Conservation (phyloP, 1,284 basidiomycete species). For the Ustilago vetiveriae region DNA sequence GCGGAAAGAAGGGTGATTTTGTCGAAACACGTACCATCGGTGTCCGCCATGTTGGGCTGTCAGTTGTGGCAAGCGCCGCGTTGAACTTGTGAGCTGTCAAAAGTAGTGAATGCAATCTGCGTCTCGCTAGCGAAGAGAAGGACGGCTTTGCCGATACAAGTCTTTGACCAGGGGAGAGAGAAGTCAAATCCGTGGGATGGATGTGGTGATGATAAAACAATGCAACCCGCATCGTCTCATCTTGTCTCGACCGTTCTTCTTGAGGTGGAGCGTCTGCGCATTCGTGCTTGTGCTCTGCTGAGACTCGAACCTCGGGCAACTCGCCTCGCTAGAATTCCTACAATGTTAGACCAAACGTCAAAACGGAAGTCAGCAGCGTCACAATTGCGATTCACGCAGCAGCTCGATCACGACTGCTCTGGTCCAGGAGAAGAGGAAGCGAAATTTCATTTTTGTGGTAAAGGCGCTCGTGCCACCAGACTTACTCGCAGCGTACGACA, state of each 20-base stretch:
- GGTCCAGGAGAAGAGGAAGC: not conserved
- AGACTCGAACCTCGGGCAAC: slow-evolving; percentile 16
- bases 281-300: not conserved
- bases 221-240: not conserved
- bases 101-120: not conserved
- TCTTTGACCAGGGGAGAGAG: slow-evolving; percentile 3
- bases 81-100: slow-evolving; percentile 1
- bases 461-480: no score
- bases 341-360: slow-evolving; percentile 8
- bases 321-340: not conserved
- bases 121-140: not conserved
- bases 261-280: not conserved
- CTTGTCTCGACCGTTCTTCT: no score
- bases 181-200: slow-evolving; percentile 5
- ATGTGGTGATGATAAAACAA: not conserved
- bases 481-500: no score
- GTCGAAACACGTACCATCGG: slow-evolving; percentile 58
- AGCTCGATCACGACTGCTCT: slow-evolving; percentile 19
- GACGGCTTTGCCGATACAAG: not conserved
- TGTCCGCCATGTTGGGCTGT: slow-evolving; percentile 54
- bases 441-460: no score
- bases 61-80: slow-evolving; percentile 8
- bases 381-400: no score
- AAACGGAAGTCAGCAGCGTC: no score
- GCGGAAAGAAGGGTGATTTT: slow-evolving; percentile 11